A percentile compares a stretch with the other conserved stretches of the same genome.
Conservation (phyloP, 2,329 filamentous ascomycete genomes). For the Sphaerulina musiva region DNA sequence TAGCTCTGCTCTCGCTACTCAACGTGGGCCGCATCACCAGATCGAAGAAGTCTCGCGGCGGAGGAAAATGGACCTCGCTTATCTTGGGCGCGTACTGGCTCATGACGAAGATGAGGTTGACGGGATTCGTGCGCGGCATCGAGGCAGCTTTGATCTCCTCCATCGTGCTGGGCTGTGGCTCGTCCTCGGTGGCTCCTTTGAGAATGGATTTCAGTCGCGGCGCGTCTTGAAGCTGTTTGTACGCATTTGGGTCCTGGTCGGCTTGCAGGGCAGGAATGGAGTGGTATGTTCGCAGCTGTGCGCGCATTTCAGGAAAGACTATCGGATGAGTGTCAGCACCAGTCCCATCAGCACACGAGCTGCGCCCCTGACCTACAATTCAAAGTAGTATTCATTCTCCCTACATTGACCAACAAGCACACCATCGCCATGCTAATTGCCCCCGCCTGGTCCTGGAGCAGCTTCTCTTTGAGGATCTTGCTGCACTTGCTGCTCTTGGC, state of each 20-base stretch:
- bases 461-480: slow-evolving; percentile 95
- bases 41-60: slow-evolving; percentile 86
- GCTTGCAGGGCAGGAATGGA: slow-evolving; percentile 95
- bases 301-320: slow-evolving; percentile 99
- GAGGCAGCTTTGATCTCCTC: slow-evolving; percentile 67
- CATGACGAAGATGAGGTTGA: slow-evolving; percentile 94
- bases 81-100: slow-evolving; percentile 84
- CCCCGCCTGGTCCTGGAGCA: slow-evolving; percentile 82
- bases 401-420: slow-evolving; percentile 91
- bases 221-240: slow-evolving; percentile 96
- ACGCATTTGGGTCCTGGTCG: slow-evolving; percentile 87
- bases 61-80: slow-evolving; percentile 84
- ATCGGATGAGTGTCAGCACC: slow-evolving; percentile 23
- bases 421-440: slow-evolving; percentile 99
- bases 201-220: slow-evolving; percentile 93
- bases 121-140: slow-evolving; percentile 83
- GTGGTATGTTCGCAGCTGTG: slow-evolving; percentile 93
- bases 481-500: slow-evolving; percentile 97
- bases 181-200: slow-evolving; percentile 93
- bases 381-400: slow-evolving; percentile 96
- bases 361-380: slow-evolving; percentile 62
- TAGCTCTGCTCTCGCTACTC: slow-evolving; percentile 74
- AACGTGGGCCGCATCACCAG: slow-evolving; percentile 85
- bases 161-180: slow-evolving; percentile 71
- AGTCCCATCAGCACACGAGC: not conserved